Evolutionary conservation across 2,329 filamentous ascomycete species (phyloP).

Genomic region (Pleomassaria siparia): DNA sequence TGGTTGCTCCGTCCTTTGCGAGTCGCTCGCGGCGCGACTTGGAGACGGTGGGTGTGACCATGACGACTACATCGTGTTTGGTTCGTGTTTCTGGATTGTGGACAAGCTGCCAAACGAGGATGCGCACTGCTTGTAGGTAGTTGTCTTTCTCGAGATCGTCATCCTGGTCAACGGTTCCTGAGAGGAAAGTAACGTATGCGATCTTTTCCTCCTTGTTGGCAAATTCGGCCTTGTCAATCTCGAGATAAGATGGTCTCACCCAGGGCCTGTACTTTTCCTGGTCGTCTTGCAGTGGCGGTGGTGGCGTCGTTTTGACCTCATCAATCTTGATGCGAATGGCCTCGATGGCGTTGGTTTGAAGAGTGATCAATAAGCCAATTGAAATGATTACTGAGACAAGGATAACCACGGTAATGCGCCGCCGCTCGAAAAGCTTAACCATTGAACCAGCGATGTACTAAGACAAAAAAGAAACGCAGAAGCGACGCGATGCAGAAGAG

Average conservation of each 20-base stretch:
- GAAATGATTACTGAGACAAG: neutral
- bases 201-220: conserved; percentile 14
- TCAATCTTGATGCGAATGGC: neutral
- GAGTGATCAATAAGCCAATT: neutral
- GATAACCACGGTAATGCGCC: neutral
- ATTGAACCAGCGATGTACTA: too few species aligned
- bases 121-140: conserved; percentile 30
- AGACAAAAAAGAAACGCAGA: too few species aligned
- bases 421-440: neutral
- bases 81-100: conserved; percentile 27
- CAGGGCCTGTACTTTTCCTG: too few species aligned
- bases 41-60: conserved; percentile 27
- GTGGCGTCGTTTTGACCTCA: neutral
- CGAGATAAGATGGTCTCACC: neutral
- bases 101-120: conserved; percentile 35
- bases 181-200: conserved; percentile 30
- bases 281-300: neutral
- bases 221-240: neutral
- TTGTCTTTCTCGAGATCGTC: conserved; percentile 28
- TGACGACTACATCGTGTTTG: conserved; percentile 27
- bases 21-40: conserved; percentile 21
- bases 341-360: neutral
- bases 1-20: conserved; percentile 27
- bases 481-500: too few species aligned
- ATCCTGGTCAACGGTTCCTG: conserved; percentile 14